These are phyloP conservation scores for Cordyceps cicadae DNA, from an alignment of 2,329 filamentous ascomycete genomes.

Conservation along the genomic window DNA sequence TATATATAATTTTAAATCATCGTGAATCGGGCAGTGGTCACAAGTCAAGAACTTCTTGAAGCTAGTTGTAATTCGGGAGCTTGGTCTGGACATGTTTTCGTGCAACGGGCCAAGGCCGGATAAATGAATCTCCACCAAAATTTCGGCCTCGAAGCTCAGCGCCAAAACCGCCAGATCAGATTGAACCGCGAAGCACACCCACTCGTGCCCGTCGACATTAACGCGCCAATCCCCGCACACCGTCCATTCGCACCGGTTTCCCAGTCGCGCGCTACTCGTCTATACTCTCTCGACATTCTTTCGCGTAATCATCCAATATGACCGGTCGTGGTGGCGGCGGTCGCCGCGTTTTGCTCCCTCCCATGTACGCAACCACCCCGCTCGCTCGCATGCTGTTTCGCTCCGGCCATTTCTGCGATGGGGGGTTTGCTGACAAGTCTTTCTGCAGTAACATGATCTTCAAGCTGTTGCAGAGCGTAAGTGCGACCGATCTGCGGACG, in stretches of 20 bases:
- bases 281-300: neutral
- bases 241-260: neutral
- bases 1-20: too few species aligned
- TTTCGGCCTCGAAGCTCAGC: neutral
- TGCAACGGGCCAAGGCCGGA: constrained; percentile 1
- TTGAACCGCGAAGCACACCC: neutral
- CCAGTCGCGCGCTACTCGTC: neutral
- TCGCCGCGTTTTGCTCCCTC: constrained; percentile 52
- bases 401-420: neutral
- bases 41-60: neutral
- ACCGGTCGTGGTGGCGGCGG: constrained; percentile 52
- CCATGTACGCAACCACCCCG: constrained; percentile 34
- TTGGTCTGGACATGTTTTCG: neutral
- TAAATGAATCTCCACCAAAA: constrained; percentile 14
- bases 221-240: constrained; percentile 1
- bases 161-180: neutral
- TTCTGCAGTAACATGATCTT: constrained; percentile 38
- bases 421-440: constrained; percentile 14
- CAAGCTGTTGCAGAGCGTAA: constrained; percentile 68
- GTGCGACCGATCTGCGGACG: constrained; percentile 16
- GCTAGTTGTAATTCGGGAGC: neutral
- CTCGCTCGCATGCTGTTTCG: neutral
- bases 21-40: too few species aligned
- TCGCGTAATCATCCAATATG: constrained; percentile 32
- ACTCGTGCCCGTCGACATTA: neutral